Evolutionary conservation across 2,329 filamentous ascomycete genomes (phyloP), one percentile per base, ranked within the genome.

Genomic region (Xylaria sp.): DNA sequence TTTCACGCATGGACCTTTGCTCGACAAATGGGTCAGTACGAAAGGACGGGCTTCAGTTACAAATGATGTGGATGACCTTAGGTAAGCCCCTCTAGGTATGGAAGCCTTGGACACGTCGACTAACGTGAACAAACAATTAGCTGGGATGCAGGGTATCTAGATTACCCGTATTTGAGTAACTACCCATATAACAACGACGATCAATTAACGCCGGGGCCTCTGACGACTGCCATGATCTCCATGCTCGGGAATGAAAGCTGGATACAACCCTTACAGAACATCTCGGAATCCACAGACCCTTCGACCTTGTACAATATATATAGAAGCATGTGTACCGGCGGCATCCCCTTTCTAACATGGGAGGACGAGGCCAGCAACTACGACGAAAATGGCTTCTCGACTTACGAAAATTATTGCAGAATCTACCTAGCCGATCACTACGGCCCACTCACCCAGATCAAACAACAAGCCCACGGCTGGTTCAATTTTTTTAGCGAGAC

Each of bases 201-300:
- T 10, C 7, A 39, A 18, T 2, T 25, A 6, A 61, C 58, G 12
- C 58, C 58, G 13, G 58, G 58, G 8, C 58, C 58, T 39, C 31
- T 61, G 12, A 25, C 31, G 2, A 61, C 46, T 2, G n/a, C 43
- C 2, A 61, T 61, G 58, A 23, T 41, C 8, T 51, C 58, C 6
- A 61, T 61, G 46, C n/a, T 61, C 3, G 58, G 58, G 12, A 23
- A 51, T 8, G 58, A 61, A 12, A 61, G 58, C 31, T 61, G 58
- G 58, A 61, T 61, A 5, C 1, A 18, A 9, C 58, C 43, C 4
- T 9, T 61, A 25, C 58, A 61, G 18, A 61, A 61, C 46, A 61
- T 61, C 31, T 25, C 58, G 8, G n/a, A 8, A 15, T 25, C 20
- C 1, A 23, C 58, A n/a, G 58, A 61, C 12, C 1, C n/a, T 1